Evolutionary conservation across 1,284 basidiomycete species (phyloP).

Genomic region (Laetiporus sulphureus): DNA sequence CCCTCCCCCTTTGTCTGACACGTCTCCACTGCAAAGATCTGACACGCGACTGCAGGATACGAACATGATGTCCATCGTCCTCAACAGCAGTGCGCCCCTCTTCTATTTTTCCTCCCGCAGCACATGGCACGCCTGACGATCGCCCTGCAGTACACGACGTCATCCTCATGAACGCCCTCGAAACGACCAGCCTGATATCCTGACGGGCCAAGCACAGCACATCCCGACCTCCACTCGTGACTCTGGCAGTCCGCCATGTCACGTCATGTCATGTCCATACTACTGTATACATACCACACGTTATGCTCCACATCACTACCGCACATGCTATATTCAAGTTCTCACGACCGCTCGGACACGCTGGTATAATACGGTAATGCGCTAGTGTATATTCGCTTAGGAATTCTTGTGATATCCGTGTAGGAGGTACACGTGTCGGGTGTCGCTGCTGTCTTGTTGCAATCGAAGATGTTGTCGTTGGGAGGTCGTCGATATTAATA

Average conservation of each 20-base stretch:
- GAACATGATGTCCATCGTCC: slow-evolving; percentile 38
- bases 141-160: slow-evolving; percentile 36
- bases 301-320: too few relatives aligned
- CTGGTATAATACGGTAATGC: too few relatives aligned
- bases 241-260: background rate
- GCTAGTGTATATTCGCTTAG: too few relatives aligned
- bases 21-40: background rate
- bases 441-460: too few relatives aligned
- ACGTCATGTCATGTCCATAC: background rate
- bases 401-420: too few relatives aligned
- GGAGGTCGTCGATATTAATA: too few relatives aligned
- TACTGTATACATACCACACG: background rate
- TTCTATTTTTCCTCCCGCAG: background rate
- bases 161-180: slow-evolving; percentile 18
- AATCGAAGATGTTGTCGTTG: too few relatives aligned
- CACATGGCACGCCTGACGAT: background rate
- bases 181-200: background rate
- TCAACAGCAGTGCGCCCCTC: slow-evolving; percentile 36
- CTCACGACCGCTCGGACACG: too few relatives aligned
- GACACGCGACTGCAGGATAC: slow-evolving; percentile 27
- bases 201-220: background rate
- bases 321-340: too few relatives aligned
- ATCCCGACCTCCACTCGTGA: too few relatives aligned
- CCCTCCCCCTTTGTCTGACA: background rate
- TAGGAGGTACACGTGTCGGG: too few relatives aligned